phyloP scores from a whole-genome alignment of 345 rosid genomes.

The Brassica carinata region DNA sequence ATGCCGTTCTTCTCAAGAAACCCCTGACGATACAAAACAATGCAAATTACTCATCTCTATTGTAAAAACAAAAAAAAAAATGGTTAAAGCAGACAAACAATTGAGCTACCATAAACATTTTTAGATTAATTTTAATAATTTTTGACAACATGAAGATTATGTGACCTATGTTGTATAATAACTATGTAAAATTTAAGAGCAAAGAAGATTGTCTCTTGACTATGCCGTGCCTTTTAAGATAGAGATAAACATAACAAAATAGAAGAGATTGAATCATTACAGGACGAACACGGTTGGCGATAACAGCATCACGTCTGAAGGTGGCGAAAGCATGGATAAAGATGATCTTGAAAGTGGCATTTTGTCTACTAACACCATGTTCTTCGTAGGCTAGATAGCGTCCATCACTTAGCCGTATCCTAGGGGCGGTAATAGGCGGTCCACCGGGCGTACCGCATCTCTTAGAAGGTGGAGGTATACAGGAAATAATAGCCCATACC shows the following conservation, averaged over 20 bases:
- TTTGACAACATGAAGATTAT: no score
- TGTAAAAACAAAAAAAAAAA: neutral
- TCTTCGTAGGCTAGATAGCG: conserved; percentile 64
- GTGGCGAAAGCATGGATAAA: conserved; percentile 52
- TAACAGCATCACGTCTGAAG: conserved; percentile 48
- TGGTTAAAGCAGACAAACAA: neutral
- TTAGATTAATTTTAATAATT: neutral
- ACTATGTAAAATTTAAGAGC: neutral
- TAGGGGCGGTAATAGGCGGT: conserved; percentile 53
- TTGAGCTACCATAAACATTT: neutral
- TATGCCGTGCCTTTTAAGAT: neutral
- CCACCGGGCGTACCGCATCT: conserved; percentile 52
- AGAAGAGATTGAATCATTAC: neutral
- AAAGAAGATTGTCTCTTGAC: no score
- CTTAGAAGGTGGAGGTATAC: conserved; percentile 56
- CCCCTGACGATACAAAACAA: conserved; percentile 49
- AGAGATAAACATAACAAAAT: neutral
- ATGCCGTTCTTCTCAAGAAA: conserved; percentile 66
- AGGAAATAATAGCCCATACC: conserved; percentile 45
- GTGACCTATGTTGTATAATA: no score
- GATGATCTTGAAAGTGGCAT: conserved; percentile 56
- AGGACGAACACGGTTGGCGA: conserved; percentile 18
- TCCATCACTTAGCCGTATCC: conserved; percentile 62
- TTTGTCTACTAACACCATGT: conserved; percentile 52
- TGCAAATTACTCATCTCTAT: neutral